Evolutionary conservation across 1,139 yeast genomes (phyloP).

Genomic region (Yamadazyma sp.): DNA sequence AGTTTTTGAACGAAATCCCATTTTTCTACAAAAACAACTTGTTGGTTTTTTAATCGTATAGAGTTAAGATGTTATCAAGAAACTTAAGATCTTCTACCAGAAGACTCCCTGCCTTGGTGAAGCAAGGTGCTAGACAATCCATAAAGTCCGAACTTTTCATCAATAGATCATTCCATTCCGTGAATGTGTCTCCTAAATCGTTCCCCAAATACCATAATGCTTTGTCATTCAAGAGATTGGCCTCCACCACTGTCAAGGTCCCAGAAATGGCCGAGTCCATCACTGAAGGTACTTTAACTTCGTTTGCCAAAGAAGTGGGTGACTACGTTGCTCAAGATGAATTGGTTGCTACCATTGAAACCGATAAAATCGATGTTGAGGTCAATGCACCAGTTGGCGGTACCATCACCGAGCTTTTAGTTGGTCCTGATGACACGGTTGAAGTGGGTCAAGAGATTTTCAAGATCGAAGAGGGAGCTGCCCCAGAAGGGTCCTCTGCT

Average conservation of each 20-base stretch:
- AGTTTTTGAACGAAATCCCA: conserved; percentile 2
- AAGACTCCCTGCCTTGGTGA: conserved; percentile 18
- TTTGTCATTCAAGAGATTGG: conserved; percentile 32
- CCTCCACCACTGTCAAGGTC: conserved; percentile 68
- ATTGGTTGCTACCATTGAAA: conserved; percentile 93
- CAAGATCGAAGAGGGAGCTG: conserved; percentile 87
- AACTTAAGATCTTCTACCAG: conserved; percentile 19
- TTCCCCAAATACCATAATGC: background rate
- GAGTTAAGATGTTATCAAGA: conserved; percentile 23
- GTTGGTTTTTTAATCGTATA: background rate
- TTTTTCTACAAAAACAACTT: conserved; percentile 2
- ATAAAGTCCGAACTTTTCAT: conserved; percentile 13
- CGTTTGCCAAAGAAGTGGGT: conserved; percentile 79
- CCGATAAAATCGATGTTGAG: conserved; percentile 97
- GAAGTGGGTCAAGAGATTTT: conserved; percentile 94
- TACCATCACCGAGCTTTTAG: conserved; percentile 81
- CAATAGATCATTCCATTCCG: conserved; percentile 16
- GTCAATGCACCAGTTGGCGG: conserved; percentile 95
- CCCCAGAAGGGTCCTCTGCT: conserved; percentile 64
- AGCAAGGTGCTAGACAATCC: conserved; percentile 11
- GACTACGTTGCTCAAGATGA: conserved; percentile 88
- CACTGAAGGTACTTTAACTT: conserved; percentile 92
- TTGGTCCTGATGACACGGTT: conserved; percentile 86
- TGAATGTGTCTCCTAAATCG: conserved; percentile 1
- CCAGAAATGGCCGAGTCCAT: conserved; percentile 99